Evolutionary conservation across 345 rosid genomes (phyloP), one percentile per base, ranked within the genome.

Genomic region (Salix brachista): DNA sequence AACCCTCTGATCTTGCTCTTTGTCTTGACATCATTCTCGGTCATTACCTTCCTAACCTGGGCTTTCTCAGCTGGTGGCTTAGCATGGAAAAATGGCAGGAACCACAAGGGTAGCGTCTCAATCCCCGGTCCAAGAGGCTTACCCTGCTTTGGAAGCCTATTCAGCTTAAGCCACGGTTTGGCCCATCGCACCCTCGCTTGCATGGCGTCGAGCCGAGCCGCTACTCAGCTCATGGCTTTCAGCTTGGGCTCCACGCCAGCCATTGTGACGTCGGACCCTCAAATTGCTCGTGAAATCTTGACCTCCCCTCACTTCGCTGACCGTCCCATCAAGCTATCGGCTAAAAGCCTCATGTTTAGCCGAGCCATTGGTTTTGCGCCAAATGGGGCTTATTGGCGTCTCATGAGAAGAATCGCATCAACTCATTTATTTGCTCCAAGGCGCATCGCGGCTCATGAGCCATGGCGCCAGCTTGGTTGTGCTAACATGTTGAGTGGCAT

Each of bases 281-380:
- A 50, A n/a, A 77, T 76, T 9, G 89, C 87, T 17, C 85, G 85
- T 5, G 89, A 87, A 77, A 83, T 87, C 73, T 68, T 87, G 61
- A 84, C 81, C 71, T 84, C 87, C 7, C 78, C 84, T 0, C 81
- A 83, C 52, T 87, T 87, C 10, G 85, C 85, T 8, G 73, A 83
- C 77, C 85, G 89, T 42, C 89, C 89, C 1, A 61, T 87, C 69
- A 87, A 87, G 65, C 87, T 75, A 61, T 87, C 89, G 11, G 85
- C 85, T 9, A 77, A 73, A 68, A 77, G 78, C 75, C 78, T 87
- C 44, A 86, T 89, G 90, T 89, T 89, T 30, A 80, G 84, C 74
- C 86, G 90, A 8, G 92, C 92, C 88, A 87, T 89, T 3, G 92
- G 90, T 26, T 89, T 89, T 32, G 88, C 90, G 0, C 90, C 88